These are phyloP conservation scores for Samsoniella hepiali DNA, from an alignment of 2,329 filamentous ascomycete species.

Conservation along the genomic window DNA sequence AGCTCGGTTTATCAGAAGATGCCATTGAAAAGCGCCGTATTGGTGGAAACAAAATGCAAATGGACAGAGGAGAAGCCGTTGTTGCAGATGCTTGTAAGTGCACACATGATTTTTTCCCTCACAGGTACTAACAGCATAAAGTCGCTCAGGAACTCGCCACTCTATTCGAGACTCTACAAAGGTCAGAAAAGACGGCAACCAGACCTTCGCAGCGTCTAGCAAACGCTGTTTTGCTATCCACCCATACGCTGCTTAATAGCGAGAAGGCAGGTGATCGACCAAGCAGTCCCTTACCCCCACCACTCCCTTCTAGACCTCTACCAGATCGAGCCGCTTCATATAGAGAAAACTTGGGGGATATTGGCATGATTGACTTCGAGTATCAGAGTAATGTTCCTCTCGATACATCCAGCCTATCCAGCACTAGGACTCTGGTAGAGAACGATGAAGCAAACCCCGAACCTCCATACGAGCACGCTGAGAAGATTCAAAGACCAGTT, in stretches of 20 bases:
- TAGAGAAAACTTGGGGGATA: slow-evolving; percentile 28
- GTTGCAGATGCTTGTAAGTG: slow-evolving; percentile 70
- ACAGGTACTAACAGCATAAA: slow-evolving; percentile 35
- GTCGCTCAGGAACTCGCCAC: slow-evolving; percentile 70
- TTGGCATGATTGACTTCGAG: slow-evolving; percentile 34
- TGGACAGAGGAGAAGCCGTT: slow-evolving; percentile 56
- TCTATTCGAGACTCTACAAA: slow-evolving; percentile 69
- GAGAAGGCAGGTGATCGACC: slow-evolving; percentile 29
- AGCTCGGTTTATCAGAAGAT: slow-evolving; percentile 64
- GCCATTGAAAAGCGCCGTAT: slow-evolving; percentile 66
- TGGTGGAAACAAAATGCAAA: slow-evolving; percentile 58
- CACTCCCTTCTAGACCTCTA: slow-evolving; percentile 48
- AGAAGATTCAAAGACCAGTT: slow-evolving; percentile 20
- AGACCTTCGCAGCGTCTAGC: slow-evolving; percentile 74
- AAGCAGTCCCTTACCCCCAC: slow-evolving; percentile 38
- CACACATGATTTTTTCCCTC: slow-evolving; percentile 45
- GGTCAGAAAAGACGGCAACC: slow-evolving; percentile 58
- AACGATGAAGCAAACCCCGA: slow-evolving; percentile 37
- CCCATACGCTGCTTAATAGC: slow-evolving; percentile 36
- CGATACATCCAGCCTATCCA: slow-evolving; percentile 46
- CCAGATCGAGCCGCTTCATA: slow-evolving; percentile 34
- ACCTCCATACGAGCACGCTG: slow-evolving; percentile 35
- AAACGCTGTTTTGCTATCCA: slow-evolving; percentile 68
- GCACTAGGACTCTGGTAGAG: slow-evolving; percentile 52
- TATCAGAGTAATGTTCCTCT: slow-evolving; percentile 28